A percentile compares a stretch with the other conserved stretches of the same genome.
Evolutionary conservation across 768 basidiomycete genomes (phyloP).

Genomic region (Cystobasidium ongulense): DNA sequence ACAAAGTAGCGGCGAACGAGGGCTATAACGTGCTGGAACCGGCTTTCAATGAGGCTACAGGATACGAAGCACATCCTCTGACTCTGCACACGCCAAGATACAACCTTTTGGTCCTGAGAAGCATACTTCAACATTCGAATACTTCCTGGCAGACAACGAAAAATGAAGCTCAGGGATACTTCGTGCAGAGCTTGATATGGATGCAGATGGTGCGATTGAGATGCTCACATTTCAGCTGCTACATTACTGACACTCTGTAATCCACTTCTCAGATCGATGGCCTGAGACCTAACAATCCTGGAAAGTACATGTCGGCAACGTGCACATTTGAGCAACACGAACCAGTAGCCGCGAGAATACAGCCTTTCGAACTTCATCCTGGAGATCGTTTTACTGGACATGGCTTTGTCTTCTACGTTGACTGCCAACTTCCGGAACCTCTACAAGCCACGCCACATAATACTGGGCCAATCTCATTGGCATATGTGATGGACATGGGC

Average conservation of each 20-base stretch:
- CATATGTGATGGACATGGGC: background rate
- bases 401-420: conserved; percentile 20
- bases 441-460: background rate
- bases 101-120: background rate
- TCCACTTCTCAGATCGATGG: background rate
- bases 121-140: conserved; percentile 7
- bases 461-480: background rate
- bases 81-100: background rate
- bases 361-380: background rate
- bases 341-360: background rate
- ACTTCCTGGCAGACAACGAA: background rate
- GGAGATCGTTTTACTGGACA: conserved; percentile 1
- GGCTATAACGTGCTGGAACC: too few relatives aligned
- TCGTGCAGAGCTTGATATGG: conserved; percentile 13
- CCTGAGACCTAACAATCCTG: conserved; percentile 3
- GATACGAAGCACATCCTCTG: background rate
- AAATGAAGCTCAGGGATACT: conserved; percentile 8
- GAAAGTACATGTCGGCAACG: background rate
- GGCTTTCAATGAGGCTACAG: background rate
- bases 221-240: background rate
- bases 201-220: background rate
- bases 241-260: background rate
- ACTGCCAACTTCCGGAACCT: background rate
- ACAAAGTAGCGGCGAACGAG: background rate
- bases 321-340: background rate